phyloP scores from a whole-genome alignment of 140 eudicot genomes.

The Anethum foeniculum region DNA sequence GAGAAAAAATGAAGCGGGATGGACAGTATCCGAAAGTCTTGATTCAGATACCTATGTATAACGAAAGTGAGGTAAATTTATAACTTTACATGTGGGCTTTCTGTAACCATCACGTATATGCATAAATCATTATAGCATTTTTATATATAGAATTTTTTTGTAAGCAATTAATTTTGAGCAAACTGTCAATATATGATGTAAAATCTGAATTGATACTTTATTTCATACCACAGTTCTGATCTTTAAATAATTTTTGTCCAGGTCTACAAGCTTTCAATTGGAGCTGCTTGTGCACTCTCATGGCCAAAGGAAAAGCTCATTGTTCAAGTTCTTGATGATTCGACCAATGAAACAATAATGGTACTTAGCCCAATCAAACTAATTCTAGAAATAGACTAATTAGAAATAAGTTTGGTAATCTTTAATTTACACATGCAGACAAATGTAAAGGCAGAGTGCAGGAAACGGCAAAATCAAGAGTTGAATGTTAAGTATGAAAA shows the following conservation, averaged over 20 bases:
- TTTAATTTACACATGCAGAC: constrained; percentile 25
- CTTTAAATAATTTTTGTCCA: constrained; percentile 17
- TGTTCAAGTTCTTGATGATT: constrained; percentile 85
- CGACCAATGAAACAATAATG: constrained; percentile 66
- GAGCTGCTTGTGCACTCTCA: constrained; percentile 59
- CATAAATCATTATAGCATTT: not conserved
- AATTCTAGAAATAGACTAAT: not conserved
- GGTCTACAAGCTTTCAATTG: constrained; percentile 89
- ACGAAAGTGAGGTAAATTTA: constrained; percentile 63
- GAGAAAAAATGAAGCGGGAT: constrained; percentile 57
- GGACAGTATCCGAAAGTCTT: constrained; percentile 56
- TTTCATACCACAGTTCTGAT: not conserved
- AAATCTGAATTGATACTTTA: not conserved
- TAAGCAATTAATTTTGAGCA: not conserved
- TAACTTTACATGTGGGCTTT: not conserved
- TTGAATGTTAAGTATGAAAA: constrained; percentile 68
- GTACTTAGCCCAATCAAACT: constrained; percentile 23
- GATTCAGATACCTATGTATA: constrained; percentile 74
- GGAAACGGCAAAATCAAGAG: constrained; percentile 56
- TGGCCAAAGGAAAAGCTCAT: constrained; percentile 77
- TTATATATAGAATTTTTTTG: not conserved
- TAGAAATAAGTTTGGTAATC: not conserved
- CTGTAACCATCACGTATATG: not conserved
- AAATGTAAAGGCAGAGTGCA: constrained; percentile 65
- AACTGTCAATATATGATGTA: not conserved